These are phyloP conservation scores for Dendrobium huoshanense DNA, from an alignment of 106 monocot genomes.

Conservation along the genomic window DNA sequence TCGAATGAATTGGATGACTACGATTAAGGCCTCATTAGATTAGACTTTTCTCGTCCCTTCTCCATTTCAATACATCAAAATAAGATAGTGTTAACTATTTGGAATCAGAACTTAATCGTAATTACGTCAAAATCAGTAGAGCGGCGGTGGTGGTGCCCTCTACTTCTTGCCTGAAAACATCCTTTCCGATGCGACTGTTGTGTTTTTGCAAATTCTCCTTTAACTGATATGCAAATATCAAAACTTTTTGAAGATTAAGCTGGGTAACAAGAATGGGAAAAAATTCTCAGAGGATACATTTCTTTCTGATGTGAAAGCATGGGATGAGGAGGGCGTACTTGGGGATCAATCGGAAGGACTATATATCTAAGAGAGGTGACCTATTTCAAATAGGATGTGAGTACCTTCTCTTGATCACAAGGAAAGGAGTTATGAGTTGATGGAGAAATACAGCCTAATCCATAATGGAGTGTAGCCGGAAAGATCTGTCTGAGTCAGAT, in stretches of 20 bases:
- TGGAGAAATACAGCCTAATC: background rate
- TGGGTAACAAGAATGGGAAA: no score
- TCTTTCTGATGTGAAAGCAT: background rate
- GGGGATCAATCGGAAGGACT: no score
- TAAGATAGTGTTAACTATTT: no score
- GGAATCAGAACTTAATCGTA: no score
- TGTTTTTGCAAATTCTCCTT: slow-evolving; percentile 12
- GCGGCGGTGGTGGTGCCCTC: slow-evolving; percentile 16
- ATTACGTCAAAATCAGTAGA: background rate
- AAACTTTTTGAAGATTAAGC: background rate
- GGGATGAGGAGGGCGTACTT: background rate
- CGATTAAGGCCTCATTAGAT: no score
- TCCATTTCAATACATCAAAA: no score
- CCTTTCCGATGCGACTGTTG: slow-evolving; percentile 9
- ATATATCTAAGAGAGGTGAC: background rate
- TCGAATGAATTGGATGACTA: no score
- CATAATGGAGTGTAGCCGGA: no score
- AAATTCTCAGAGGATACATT: background rate
- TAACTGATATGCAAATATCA: background rate
- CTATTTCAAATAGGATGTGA: no score
- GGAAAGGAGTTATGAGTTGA: background rate
- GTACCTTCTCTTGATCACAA: background rate
- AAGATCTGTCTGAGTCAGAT: background rate
- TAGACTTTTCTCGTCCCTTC: no score
- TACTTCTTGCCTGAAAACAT: background rate